Percentiles rank a stretch among this genome's conserved stretches.
These are phyloP conservation scores for Colletotrichum coccodes DNA, from an alignment of 2,329 filamentous ascomycete genomes.

Conservation along the genomic window DNA sequence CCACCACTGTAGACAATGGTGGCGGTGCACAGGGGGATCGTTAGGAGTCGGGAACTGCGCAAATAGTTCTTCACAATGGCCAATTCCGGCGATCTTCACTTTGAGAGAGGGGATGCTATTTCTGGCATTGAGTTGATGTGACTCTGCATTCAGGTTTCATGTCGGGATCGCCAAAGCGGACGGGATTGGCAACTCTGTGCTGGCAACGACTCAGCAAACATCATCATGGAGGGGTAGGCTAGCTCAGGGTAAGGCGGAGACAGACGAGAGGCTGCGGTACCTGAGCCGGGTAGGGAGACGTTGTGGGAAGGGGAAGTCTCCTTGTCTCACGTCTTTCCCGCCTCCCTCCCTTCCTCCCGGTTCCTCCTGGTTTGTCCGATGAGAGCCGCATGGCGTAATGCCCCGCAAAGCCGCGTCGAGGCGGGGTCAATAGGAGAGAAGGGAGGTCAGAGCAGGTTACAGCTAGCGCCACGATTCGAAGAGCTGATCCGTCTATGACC, in stretches of 20 bases:
- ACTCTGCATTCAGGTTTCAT: not conserved
- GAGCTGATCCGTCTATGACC: conserved; percentile 26
- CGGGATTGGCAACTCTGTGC: not conserved
- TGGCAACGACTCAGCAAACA: not conserved
- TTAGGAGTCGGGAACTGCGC: conserved; percentile 21
- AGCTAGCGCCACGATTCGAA: not conserved
- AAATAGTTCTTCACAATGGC: conserved; percentile 11
- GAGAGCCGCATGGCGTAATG: conserved; percentile 33
- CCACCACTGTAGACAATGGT: conserved; percentile 19
- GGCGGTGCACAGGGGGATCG: not conserved
- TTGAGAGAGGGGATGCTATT: not conserved
- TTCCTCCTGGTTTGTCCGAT: conserved; percentile 9
- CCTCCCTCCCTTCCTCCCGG: not conserved
- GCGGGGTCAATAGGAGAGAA: not conserved
- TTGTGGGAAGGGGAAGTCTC: not conserved
- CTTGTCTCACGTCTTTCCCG: not conserved
- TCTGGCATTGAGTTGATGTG: not conserved
- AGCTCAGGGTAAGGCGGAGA: not conserved
- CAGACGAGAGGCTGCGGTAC: not conserved
- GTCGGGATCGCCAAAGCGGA: not conserved
- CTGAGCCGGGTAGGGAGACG: not conserved
- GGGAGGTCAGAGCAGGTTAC: not conserved
- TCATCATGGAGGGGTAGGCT: not conserved
- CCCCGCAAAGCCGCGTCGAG: conserved; percentile 18
- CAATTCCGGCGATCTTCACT: conserved; percentile 17